Percentiles rank a stretch among this genome's conserved stretches.
These are phyloP conservation scores for Ascoidea rubescens DNA, from an alignment of 805 yeast genomes.

Conservation along the genomic window DNA sequence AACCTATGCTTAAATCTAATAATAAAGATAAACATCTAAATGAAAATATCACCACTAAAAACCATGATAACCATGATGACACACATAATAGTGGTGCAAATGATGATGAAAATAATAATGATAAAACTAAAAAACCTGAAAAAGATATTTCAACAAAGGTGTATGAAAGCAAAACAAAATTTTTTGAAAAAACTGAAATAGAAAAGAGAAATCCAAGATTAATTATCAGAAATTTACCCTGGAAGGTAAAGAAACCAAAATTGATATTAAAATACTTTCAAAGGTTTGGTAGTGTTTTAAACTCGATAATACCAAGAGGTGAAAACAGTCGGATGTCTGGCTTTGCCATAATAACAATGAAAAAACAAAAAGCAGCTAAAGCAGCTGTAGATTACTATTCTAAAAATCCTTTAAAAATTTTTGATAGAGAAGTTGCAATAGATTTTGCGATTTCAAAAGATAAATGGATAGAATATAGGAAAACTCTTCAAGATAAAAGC, in stretches of 20 bases:
- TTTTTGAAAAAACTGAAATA: conserved; percentile 15
- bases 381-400: conserved; percentile 58
- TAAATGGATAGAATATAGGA: conserved; percentile 56
- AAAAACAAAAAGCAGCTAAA: conserved; percentile 61
- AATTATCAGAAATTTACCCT: conserved; percentile 85
- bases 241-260: conserved; percentile 79
- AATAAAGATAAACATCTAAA: too few relatives aligned
- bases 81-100: too few relatives aligned
- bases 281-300: conserved; percentile 75
- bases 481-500: conserved; percentile 24
- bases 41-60: conserved; percentile 11
- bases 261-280: conserved; percentile 56
- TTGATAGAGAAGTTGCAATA: conserved; percentile 85
- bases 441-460: conserved; percentile 85
- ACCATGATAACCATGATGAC: conserved; percentile 2
- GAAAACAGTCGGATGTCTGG: conserved; percentile 85
- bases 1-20: conserved; percentile 17
- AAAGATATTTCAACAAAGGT: conserved; percentile 2
- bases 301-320: conserved; percentile 80
- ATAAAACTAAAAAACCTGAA: conserved; percentile 4
- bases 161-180: not conserved
- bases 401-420: conserved; percentile 56
- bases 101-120: conserved; percentile 6
- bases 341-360: conserved; percentile 89
- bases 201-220: conserved; percentile 77